A percentile compares a stretch with the other conserved stretches of the same genome.
phyloP scores from a whole-genome alignment of 805 yeast species.

The Kodamaea jinghongensis region DNA sequence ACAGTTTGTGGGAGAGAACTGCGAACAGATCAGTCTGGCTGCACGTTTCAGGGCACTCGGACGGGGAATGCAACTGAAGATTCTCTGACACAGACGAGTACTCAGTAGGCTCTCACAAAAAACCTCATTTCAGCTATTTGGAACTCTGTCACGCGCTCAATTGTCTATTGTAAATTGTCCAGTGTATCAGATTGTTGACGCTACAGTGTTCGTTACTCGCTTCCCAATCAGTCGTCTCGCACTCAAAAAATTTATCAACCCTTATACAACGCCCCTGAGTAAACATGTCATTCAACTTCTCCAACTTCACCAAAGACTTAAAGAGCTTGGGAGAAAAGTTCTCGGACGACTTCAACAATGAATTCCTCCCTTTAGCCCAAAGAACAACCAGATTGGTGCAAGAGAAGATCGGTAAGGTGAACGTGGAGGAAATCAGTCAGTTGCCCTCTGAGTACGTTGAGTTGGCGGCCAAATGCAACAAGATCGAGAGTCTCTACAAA shows the following conservation, averaged over 20 bases:
- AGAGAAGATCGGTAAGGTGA: slow-evolving; percentile 72
- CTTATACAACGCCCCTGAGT: slow-evolving; percentile 5
- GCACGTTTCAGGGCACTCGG: too few relatives aligned
- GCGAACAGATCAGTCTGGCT: too few relatives aligned
- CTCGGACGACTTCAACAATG: slow-evolving; percentile 54
- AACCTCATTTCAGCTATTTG: too few relatives aligned
- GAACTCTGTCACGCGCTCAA: too few relatives aligned
- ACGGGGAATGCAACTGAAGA: too few relatives aligned
- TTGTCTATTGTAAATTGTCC: too few relatives aligned
- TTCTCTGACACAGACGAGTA: too few relatives aligned
- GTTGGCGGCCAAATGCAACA: slow-evolving; percentile 38
- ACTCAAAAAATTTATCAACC: slow-evolving; percentile 17
- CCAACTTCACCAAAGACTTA: slow-evolving; percentile 41
- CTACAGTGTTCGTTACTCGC: too few relatives aligned
- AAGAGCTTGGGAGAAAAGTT: slow-evolving; percentile 42
- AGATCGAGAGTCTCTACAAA: slow-evolving; percentile 40
- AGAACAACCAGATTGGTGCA: slow-evolving; percentile 77
- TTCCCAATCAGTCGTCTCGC: too few relatives aligned
- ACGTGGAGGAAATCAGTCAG: slow-evolving; percentile 65
- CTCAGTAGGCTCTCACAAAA: too few relatives aligned
- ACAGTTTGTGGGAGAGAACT: too few relatives aligned
- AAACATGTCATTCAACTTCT: slow-evolving; percentile 42
- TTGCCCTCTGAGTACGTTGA: slow-evolving; percentile 76
- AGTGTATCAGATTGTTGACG: too few relatives aligned
- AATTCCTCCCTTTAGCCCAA: slow-evolving; percentile 63